Evolutionary conservation across 2,329 filamentous ascomycete genomes (phyloP), one percentile per base, ranked within the genome.

Genomic region (Penicillium italicum): DNA sequence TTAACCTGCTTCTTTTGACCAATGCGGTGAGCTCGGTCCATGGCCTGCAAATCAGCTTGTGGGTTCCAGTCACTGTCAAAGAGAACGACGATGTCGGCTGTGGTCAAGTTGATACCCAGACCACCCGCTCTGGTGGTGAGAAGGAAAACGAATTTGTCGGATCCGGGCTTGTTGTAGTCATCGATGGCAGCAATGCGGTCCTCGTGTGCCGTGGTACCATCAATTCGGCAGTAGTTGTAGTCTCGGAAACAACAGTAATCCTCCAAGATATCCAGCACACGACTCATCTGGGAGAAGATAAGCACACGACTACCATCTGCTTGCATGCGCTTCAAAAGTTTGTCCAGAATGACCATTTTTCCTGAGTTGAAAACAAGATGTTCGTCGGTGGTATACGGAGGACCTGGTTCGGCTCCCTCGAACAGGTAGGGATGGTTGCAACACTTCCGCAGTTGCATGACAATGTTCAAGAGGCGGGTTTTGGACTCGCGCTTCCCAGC

Each of bases 51-150:
- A 85, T 99, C 94, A 18, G 94, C 94, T 75, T 99, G 94, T 10
- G 94, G 94, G 69, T 97, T 97, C 94, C 94, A 99, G 72, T 99
- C 94, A 67, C 92, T 97, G 73, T 99, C 94, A 69, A 94, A 99
- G 7, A 99, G 84, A 30, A 99, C 85, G 56, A 99, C 94, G 68
- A 97, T 96, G 67, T 99, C 94, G 53, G 94, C 94, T 58, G 84
- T 88, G 0, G 94, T 99, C 70, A 99, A 78, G 72, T 99, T 99
- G 80, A 99, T 99, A 68, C 94, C 94, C 52, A 99, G 78, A 66
- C 94, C 94, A 80, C 94, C 94, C 55, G 94, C 94, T 76, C 94
- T 87, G 37, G 94, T 99, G 0, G 94, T 99, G 43, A 99, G 81
- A 59, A 99, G 79, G 75, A 99, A 99, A 56, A 99, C 82, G 66